Base-by-base conservation (phyloP, 495 filamentous ascomycete genomes). In the Polyplosphaeria fusca region DNA sequence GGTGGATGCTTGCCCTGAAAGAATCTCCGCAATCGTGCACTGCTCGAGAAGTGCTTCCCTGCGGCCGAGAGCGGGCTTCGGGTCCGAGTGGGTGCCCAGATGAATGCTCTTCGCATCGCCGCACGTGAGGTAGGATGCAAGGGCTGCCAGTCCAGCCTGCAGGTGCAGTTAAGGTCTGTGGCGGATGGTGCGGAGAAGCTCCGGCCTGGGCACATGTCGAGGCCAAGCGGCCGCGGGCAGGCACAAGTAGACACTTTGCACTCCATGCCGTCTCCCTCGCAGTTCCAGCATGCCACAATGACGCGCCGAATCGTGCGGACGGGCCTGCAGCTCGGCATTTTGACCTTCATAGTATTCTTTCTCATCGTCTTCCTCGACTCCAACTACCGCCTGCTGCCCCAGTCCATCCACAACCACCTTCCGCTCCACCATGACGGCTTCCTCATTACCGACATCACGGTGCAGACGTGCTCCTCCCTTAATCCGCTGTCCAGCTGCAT, bases 381-480 rank as follows among this genome's bases (percentile, higher is more conserved):
- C 55, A 69, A 30, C 79, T 77, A 70, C 78, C 73, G 44, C 77
- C 68, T 57, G 78, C 75, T 64, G 81, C 87, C 47, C 74, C 64
- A 52, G 59, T 70, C 47, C 69, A 72, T 51, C 58, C 72, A 73
- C 86, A 77, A 35, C 80, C 77, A 50, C 78, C 73, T 56, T 76
- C 79, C 63, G 75, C 75, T 47, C 64, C 69, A 54, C 82, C 82
- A 66, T 82, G 80, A 35, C 82, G 79, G 41, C 76, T 75, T 45
- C 50, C 61, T 73, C 47, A 83, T 97, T 68, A 95, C 89, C 63
- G 93, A 98, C 75, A 81, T 97, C 61, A 88, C 84, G n/a, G 76
- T 96, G 53, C 80, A 79, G 5, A 83, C 78, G 42, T 97, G 94
- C 72, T 87, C 84, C 3, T 73, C 76, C 12, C 48, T 92, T 55